Evolutionary conservation across 164 flowering plant species (phyloP).

Genomic region (Sedum album): DNA sequence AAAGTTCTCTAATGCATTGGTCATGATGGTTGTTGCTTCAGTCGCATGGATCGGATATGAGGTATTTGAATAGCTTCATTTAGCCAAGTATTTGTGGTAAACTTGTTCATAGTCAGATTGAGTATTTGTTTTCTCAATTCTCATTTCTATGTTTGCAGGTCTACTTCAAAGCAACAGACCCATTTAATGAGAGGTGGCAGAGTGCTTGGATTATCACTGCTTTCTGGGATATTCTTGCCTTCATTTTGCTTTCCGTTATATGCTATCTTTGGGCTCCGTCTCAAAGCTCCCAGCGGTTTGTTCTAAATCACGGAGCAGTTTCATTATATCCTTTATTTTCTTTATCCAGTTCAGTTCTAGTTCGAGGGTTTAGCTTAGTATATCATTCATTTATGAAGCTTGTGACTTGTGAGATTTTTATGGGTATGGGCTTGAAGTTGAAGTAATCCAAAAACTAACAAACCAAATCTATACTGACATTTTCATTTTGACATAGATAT

Average conservation of each 20-base stretch:
- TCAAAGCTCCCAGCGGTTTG: constrained; percentile 73
- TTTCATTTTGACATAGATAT: constrained; percentile 35
- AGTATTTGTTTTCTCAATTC: not conserved
- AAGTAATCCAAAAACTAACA: not conserved
- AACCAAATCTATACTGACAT: not conserved
- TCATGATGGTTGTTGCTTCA: constrained; percentile 71
- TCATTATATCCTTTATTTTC: no score
- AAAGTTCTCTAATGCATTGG: constrained; percentile 85
- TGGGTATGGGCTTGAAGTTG: not conserved
- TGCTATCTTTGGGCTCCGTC: constrained; percentile 98
- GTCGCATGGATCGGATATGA: constrained; percentile 88
- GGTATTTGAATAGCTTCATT: constrained; percentile 31
- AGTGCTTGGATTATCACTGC: constrained; percentile 95
- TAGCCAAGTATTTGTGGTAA: not conserved
- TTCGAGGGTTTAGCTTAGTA: not conserved
- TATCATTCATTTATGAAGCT: not conserved
- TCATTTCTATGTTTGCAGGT: constrained; percentile 38
- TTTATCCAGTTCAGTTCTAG: not conserved
- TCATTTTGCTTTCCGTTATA: constrained; percentile 67
- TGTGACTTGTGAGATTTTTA: no score
- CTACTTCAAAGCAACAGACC: constrained; percentile 92
- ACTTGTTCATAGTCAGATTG: not conserved
- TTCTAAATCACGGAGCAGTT: not conserved
- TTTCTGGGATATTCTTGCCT: constrained; percentile 84
- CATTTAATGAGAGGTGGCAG: constrained; percentile 91